Base-by-base conservation (phyloP, 148 eudicot species). In the Nepenthes gracilis region DNA sequence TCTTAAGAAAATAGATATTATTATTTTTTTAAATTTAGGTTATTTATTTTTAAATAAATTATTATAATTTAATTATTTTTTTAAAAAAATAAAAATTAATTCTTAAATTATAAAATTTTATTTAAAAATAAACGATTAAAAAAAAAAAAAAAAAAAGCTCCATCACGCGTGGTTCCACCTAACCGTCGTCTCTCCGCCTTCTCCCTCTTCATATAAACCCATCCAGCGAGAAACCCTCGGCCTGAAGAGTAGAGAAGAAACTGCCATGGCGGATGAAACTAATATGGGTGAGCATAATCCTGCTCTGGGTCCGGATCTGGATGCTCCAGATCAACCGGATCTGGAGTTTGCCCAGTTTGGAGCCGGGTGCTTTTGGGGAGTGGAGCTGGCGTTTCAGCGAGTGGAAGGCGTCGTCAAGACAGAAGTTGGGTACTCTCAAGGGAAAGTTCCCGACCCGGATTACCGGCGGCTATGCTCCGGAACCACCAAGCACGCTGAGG, bases 301-400 rank as follows among this genome's bases (percentile, higher is more conserved):
- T 58, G 90, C 93, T 1, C 62, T 55, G 1, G 77, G 74, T 8
- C 85, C 96, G 54, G 98, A 92, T 64, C 59, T 54, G 12, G 94
- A 83, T 32, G 36, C 37, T 23, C 88, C 90, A 23, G 69, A 9
- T 4, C 54, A 72, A 0, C 79, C 89, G 72, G 88, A 82, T 48
- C 77, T 84, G 33, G 87, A 88, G 58, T 63, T 93, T 12, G 96
- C 99, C 47, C 95, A 84, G 36, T 88, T 93, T 66, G 99, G 72
- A 11, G 96, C 99, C 2, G 99, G 99, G 0, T 93, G 99, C 65
- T 93, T 93, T 72, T 93, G 99, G 99, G 83, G 99, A 0, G 95
- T 93, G n/a, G 99, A 93, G 65, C 67, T 93, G 9, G 80, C 89
- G 0, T 93, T 82, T 59, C 99, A 88, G 72, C 80, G 99, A 8